These are phyloP conservation scores for Fusarium falciforme DNA, from an alignment of 2,329 filamentous ascomycete genomes.

Conservation along the genomic window DNA sequence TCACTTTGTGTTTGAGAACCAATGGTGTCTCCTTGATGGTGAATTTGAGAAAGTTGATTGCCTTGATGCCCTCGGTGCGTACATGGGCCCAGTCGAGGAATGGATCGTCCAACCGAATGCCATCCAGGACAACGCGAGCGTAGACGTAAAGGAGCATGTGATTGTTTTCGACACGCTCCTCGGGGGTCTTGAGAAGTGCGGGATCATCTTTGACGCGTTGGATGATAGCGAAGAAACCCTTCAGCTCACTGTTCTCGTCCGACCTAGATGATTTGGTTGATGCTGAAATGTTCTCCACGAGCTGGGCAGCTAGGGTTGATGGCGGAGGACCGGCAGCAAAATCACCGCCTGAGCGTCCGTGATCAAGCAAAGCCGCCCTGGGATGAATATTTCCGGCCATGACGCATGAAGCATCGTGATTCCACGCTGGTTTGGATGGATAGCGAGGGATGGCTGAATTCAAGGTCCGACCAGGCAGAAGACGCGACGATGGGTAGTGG, in stretches of 20 bases:
- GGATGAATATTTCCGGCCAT: slow-evolving; percentile 45
- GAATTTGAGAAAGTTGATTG: slow-evolving; percentile 80
- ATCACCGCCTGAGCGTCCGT: slow-evolving; percentile 30
- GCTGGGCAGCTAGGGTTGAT: slow-evolving; percentile 88
- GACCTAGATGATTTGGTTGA: slow-evolving; percentile 70
- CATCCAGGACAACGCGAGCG: slow-evolving; percentile 80
- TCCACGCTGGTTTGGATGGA: slow-evolving; percentile 10
- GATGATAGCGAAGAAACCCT: slow-evolving; percentile 72
- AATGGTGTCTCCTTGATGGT: slow-evolving; percentile 80
- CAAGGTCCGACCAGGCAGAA: not conserved
- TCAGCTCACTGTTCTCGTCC: slow-evolving; percentile 79
- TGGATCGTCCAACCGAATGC: slow-evolving; percentile 74
- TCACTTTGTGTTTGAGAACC: slow-evolving; percentile 66
- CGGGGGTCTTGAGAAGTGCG: slow-evolving; percentile 66
- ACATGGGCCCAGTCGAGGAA: slow-evolving; percentile 69
- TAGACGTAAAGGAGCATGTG: slow-evolving; percentile 89
- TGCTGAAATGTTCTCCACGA: slow-evolving; percentile 83
- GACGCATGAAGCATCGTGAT: slow-evolving; percentile 41
- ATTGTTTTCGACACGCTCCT: slow-evolving; percentile 80
- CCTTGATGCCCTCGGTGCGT: slow-evolving; percentile 73
- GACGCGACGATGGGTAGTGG: slow-evolving; percentile 35
- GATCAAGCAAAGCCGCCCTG: slow-evolving; percentile 32
- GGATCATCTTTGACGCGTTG: slow-evolving; percentile 65
- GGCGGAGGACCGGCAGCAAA: slow-evolving; percentile 61
- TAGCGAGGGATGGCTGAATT: not conserved